Evolutionary conservation across 768 basidiomycete species (phyloP), one percentile per base, ranked within the genome.

Genomic region (Agrocybe pediades): DNA sequence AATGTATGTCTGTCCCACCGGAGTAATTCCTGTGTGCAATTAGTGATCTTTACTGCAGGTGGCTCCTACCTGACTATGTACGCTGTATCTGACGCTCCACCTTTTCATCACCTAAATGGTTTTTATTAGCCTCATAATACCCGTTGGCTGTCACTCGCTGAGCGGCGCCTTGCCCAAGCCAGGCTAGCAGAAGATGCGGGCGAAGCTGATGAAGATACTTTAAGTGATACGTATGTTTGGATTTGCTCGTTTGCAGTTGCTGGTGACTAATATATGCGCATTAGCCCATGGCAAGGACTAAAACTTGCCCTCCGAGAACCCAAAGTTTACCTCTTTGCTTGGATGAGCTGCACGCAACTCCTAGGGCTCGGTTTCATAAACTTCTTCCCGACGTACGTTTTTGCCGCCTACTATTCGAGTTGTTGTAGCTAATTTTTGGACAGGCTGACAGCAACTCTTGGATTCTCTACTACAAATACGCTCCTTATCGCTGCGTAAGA

Each of bases 181-280:
- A 81, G 85, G n/a, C 77, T 87, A n/a, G 81, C 85, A 0, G 86
- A 87, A 60, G 85, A 87, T 61, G 83, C 81, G 6, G 84, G 85
- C 1, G 85, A 86, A 69, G 85, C 85, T 0, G 85, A 87, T 58
- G 69, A 77, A 60, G 86, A 88, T 57, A 76, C 75, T 20, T 62
- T 62, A 0, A 68, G 74, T 24, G 84, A 83, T 49, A 81, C 85
- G 85, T 86, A 26, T 11, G 47, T 39, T 19, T 61, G 23, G 82
- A 71, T 27, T 26, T 17, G 17, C 11, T n/a, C 11, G n/a, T 36
- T 4, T 3, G 25, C 11, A 29, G 2, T 25, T 8, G 11, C 23
- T 39, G 9, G 4, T 21, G 19, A 39, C 15, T 36, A 13, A 21
- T 33, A 24, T 21, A 23, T 21, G 17, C 17, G 17, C 8, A 19